Conservation (phyloP, 306 rosid genomes). For the Fragaria vesca region DNA sequence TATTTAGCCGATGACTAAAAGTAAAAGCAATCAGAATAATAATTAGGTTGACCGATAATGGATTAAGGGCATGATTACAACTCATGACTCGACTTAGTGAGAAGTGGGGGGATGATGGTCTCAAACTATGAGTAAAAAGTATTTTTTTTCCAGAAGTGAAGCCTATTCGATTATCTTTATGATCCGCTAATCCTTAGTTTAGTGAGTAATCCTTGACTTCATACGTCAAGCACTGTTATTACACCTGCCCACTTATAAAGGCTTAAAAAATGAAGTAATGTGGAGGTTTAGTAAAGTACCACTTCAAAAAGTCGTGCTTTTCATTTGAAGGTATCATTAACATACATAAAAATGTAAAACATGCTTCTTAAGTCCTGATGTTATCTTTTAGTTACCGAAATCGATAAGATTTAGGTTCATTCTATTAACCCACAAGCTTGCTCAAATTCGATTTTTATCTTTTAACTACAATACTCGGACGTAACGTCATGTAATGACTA, state of each 20-base stretch:
- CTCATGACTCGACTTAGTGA: not conserved
- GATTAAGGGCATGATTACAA: not conserved
- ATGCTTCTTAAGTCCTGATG: not conserved
- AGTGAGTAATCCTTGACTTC: constrained; percentile 4
- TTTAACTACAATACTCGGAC: too few relatives aligned
- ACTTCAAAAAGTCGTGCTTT: not conserved
- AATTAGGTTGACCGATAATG: not conserved
- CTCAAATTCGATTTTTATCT: too few relatives aligned
- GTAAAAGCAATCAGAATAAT: not conserved
- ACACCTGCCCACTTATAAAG: not conserved
- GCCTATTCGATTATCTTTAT: not conserved
- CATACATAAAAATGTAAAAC: not conserved
- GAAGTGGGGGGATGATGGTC: not conserved
- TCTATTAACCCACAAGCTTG: too few relatives aligned
- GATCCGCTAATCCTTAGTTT: not conserved
- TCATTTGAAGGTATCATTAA: not conserved
- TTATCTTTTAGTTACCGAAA: not conserved
- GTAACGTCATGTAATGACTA: too few relatives aligned
- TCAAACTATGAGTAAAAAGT: not conserved
- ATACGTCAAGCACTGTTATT: not conserved
- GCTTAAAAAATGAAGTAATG: not conserved
- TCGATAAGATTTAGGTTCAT: too few relatives aligned
- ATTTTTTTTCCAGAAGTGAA: not conserved
- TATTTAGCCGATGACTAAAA: not conserved
- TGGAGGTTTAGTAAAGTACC: not conserved